Evolutionary conservation across 306 rosid species (phyloP).

Genomic region (Castanospermum australe): DNA sequence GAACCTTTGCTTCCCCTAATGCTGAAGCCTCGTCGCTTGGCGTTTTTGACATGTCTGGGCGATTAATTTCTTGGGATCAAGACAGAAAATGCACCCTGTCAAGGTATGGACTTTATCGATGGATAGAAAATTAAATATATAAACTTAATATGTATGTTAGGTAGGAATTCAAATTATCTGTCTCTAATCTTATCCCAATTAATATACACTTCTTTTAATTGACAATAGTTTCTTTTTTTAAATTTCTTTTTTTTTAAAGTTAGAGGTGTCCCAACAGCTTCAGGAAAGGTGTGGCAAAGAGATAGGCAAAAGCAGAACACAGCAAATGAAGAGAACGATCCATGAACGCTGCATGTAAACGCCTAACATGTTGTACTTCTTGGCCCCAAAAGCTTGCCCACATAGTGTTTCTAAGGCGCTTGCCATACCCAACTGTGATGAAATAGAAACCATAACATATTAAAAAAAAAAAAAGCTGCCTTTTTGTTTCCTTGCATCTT

Average conservation of each 20-base stretch:
- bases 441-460: not conserved
- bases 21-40: not conserved
- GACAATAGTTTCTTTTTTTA: too few relatives aligned
- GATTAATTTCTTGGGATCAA: not conserved
- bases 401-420: constrained; percentile 62
- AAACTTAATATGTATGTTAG: too few relatives aligned
- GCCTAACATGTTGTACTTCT: constrained; percentile 59
- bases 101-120: not conserved
- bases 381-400: constrained; percentile 69
- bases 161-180: too few relatives aligned
- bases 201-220: too few relatives aligned
- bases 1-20: constrained; percentile 22
- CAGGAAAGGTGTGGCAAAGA: constrained; percentile 43
- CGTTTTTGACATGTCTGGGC: not conserved
- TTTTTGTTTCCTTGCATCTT: not conserved
- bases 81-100: not conserved
- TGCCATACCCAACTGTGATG: constrained; percentile 60
- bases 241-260: too few relatives aligned
- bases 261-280: constrained; percentile 55
- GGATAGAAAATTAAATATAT: not conserved
- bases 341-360: constrained; percentile 67
- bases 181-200: too few relatives aligned
- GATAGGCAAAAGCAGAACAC: constrained; percentile 38
- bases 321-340: constrained; percentile 40
- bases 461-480: not conserved